Evolutionary conservation across 2,329 filamentous ascomycete genomes (phyloP).

Genomic region (Epichloe coenophiala): DNA sequence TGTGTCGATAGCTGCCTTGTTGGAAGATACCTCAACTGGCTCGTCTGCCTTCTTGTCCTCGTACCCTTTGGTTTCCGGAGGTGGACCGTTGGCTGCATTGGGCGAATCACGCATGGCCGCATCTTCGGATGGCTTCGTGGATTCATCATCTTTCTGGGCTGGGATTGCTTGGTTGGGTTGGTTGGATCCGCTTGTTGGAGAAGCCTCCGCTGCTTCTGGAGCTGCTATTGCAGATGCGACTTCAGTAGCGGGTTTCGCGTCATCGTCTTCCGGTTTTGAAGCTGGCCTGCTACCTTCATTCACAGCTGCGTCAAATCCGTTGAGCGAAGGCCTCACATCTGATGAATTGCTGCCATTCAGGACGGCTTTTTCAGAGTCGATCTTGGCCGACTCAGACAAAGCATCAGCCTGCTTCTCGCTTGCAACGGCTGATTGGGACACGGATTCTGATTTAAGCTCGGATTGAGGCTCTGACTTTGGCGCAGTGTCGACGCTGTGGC

Average conservation of each 20-base stretch:
- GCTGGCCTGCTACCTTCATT: background rate
- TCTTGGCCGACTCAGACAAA: background rate
- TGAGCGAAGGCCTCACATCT: background rate
- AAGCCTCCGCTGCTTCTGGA: background rate
- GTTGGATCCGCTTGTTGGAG: background rate
- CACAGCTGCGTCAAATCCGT: slow-evolving; percentile 1
- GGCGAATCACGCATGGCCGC: background rate
- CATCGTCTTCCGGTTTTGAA: slow-evolving; percentile 1
- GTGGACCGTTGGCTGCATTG: background rate
- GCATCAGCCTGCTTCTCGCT: background rate
- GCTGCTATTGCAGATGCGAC: background rate
- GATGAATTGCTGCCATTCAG: slow-evolving; percentile 9
- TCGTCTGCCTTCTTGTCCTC: background rate
- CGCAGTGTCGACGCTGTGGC: slow-evolving; percentile 1
- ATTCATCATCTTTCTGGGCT: background rate
- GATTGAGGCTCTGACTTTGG: slow-evolving; percentile 7
- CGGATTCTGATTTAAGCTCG: slow-evolving; percentile 4
- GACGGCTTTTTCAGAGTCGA: slow-evolving; percentile 6
- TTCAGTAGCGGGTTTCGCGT: background rate
- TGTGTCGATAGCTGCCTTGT: slow-evolving; percentile 7
- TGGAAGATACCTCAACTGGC: background rate
- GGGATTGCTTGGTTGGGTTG: background rate
- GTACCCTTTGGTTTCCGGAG: background rate
- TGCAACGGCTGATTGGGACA: slow-evolving; percentile 1
- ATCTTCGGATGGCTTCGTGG: slow-evolving; percentile 3